Evolutionary conservation across 768 basidiomycete genomes (phyloP).

Genomic region (Termitomyces sp.): DNA sequence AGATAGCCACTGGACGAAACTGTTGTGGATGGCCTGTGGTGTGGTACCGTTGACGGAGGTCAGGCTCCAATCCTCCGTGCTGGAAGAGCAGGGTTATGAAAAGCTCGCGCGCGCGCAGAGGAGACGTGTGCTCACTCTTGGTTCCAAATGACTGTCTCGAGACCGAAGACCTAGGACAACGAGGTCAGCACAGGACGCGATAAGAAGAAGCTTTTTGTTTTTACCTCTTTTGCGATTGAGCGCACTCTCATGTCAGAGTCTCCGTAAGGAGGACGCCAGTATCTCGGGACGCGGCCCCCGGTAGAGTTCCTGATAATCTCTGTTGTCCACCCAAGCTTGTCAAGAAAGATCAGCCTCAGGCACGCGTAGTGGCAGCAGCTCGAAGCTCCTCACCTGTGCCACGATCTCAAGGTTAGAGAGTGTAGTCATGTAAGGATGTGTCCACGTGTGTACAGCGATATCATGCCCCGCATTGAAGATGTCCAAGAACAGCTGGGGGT

Average conservation of each 20-base stretch:
- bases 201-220: neutral
- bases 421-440: conserved; percentile 79
- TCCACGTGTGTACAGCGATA: conserved; percentile 60
- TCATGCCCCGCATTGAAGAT: conserved; percentile 45
- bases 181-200: neutral
- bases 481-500: conserved; percentile 49
- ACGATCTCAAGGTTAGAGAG: conserved; percentile 63
- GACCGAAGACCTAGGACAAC: conserved; percentile 52
- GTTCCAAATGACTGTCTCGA: conserved; percentile 88
- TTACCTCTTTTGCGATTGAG: conserved; percentile 78
- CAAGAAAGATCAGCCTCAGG: neutral
- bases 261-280: conserved; percentile 89
- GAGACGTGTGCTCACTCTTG: conserved; percentile 52
- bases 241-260: conserved; percentile 80
- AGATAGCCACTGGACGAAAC: conserved; percentile 53
- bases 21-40: conserved; percentile 35
- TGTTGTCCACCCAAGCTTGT: conserved; percentile 73
- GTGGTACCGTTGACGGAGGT: conserved; percentile 35
- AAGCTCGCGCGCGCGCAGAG: neutral
- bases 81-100: conserved; percentile 18
- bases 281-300: conserved; percentile 63
- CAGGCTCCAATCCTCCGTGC: conserved; percentile 76
- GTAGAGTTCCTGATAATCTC: conserved; percentile 76
- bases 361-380: neutral
- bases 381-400: conserved; percentile 48